Conservation (phyloP, 345 rosid species). For the Linum trigynum region DNA sequence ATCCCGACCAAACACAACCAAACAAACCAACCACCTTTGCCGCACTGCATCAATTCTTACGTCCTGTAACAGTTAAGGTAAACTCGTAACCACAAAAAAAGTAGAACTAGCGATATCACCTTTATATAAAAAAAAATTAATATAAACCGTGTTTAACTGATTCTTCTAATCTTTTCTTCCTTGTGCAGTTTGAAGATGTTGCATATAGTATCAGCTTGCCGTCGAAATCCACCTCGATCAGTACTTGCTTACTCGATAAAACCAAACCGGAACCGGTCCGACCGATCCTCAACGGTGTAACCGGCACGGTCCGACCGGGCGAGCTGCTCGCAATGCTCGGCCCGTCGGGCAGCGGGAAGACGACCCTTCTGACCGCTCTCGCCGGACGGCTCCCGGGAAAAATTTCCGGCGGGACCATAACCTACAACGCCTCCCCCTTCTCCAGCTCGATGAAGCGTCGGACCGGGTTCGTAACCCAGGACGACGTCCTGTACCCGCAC, state of each 20-base stretch:
- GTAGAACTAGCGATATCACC: not conserved
- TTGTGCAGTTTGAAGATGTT: conserved; percentile 68
- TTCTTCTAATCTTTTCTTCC: not conserved
- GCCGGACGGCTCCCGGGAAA: conserved; percentile 33
- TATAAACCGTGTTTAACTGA: not conserved
- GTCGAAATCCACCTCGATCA: not conserved
- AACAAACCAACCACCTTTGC: conserved; percentile 29
- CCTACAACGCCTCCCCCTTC: conserved; percentile 38
- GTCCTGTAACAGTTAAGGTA: conserved; percentile 71
- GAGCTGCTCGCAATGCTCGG: conserved; percentile 56
- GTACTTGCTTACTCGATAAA: too few species aligned
- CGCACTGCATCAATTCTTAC: conserved; percentile 40
- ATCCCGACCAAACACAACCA: conserved; percentile 21
- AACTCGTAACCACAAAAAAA: not conserved
- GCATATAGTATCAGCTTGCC: conserved; percentile 39
- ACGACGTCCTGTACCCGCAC: conserved; percentile 46
- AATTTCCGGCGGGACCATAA: conserved; percentile 28
- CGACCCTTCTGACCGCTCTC: conserved; percentile 40
- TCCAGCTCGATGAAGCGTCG: conserved; percentile 32
- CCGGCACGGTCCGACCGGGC: conserved; percentile 40
- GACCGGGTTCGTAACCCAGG: conserved; percentile 55
- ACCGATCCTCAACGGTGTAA: conserved; percentile 36
- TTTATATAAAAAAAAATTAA: not conserved
- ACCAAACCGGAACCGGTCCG: too few species aligned
- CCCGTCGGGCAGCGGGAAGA: conserved; percentile 53